A percentile compares a stretch with the other conserved stretches of the same genome.
These are phyloP conservation scores for Yarrowia osloensis DNA, from an alignment of 805 yeast genomes.

Conservation along the genomic window DNA sequence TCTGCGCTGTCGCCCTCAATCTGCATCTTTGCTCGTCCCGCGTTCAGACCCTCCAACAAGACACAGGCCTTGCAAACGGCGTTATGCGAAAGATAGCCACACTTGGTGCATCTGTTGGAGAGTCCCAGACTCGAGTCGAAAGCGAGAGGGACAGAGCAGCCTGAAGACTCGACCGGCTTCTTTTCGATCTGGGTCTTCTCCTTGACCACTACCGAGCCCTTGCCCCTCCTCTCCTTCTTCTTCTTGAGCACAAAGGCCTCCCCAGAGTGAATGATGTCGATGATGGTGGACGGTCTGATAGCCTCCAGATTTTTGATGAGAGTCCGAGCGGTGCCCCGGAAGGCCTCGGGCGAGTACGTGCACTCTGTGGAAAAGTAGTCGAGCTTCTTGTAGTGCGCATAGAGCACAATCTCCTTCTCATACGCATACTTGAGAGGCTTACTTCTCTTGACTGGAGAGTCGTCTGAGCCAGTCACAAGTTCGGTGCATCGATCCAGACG, in stretches of 20 bases:
- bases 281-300: slow-evolving; percentile 86
- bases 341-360: slow-evolving; percentile 97
- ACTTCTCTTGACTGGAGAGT: slow-evolving; percentile 85
- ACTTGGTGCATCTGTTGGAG: slow-evolving; percentile 63
- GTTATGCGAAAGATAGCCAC: slow-evolving; percentile 91
- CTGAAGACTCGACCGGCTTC: no score
- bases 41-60: slow-evolving; percentile 78
- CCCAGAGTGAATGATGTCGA: slow-evolving; percentile 93
- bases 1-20: slow-evolving; percentile 65
- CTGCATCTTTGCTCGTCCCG: slow-evolving; percentile 64
- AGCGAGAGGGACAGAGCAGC: background rate
- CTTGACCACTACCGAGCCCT: slow-evolving; percentile 9
- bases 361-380: slow-evolving; percentile 98
- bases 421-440: slow-evolving; percentile 95
- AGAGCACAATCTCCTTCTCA: slow-evolving; percentile 94
- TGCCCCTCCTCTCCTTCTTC: slow-evolving; percentile 31
- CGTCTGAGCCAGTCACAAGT: slow-evolving; percentile 78
- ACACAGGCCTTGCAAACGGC: slow-evolving; percentile 91
- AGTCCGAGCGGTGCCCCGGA: slow-evolving; percentile 95
- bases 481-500: slow-evolving; percentile 85
- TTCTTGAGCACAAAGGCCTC: slow-evolving; percentile 66
- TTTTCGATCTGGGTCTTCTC: background rate
- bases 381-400: slow-evolving; percentile 92
- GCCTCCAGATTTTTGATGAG: slow-evolving; percentile 87
- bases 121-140: slow-evolving; percentile 33